phyloP scores from a whole-genome alignment of 352 stramenopile species.

The Globisporangium viniferum region DNA sequence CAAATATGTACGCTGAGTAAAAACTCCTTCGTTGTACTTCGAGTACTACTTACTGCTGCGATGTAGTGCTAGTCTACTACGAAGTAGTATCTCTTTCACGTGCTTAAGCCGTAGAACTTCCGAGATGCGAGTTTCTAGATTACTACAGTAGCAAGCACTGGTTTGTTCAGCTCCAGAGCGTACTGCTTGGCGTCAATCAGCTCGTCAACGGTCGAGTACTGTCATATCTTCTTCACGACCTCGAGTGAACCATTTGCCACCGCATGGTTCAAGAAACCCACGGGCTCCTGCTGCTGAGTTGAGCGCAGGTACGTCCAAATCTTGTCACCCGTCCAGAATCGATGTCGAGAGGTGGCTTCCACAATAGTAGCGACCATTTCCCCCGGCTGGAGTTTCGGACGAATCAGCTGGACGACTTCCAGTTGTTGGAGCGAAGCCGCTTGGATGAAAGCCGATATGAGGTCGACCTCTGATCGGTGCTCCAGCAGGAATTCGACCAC shows the following conservation, averaged over 20 bases:
- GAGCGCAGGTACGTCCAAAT: background rate
- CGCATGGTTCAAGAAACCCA: background rate
- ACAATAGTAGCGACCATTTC: background rate
- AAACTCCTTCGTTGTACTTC: background rate
- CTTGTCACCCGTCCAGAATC: background rate
- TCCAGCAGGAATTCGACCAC: background rate
- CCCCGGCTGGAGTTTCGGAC: background rate
- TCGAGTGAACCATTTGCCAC: background rate
- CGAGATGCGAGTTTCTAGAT: background rate
- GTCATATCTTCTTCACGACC: background rate
- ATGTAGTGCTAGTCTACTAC: background rate
- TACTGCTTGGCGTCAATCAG: background rate
- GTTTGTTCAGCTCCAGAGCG: background rate
- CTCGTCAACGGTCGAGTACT: background rate
- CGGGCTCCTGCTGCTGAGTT: background rate
- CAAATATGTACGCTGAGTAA: background rate
- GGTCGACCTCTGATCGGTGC: background rate
- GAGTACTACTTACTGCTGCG: background rate
- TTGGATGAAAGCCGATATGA: background rate
- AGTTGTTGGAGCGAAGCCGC: background rate
- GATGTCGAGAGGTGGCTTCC: background rate
- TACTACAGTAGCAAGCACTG: background rate
- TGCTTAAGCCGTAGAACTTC: background rate
- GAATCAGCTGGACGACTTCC: background rate
- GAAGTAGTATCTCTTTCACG: background rate